phyloP scores from a whole-genome alignment of 2,329 filamentous ascomycete genomes.

The Sarocladium brachiariae region DNA sequence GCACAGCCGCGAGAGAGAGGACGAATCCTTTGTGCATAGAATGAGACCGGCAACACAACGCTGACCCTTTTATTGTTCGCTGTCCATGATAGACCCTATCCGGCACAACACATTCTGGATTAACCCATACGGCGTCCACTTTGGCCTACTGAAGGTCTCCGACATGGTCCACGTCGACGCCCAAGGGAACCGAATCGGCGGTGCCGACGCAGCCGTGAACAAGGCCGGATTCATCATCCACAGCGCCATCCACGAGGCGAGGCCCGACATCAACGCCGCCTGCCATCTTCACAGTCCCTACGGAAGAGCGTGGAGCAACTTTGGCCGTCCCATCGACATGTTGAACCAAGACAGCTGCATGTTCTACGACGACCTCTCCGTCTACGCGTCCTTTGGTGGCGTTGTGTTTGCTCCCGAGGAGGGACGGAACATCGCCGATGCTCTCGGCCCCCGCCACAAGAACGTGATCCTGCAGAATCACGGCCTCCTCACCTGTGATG shows the following conservation, averaged over 20 bases:
- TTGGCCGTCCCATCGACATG: slow-evolving; percentile 60
- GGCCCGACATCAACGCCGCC: slow-evolving; percentile 58
- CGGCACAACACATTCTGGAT: slow-evolving; percentile 31
- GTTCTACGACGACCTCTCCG: slow-evolving; percentile 56
- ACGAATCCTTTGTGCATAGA: too few relatives aligned
- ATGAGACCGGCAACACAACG: too few relatives aligned
- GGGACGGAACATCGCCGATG: slow-evolving; percentile 53
- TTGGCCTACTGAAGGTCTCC: slow-evolving; percentile 54
- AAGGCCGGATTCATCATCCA: slow-evolving; percentile 66
- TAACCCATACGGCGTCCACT: slow-evolving; percentile 58
- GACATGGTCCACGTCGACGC: slow-evolving; percentile 62
- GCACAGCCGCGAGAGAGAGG: too few relatives aligned
- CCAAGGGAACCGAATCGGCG: slow-evolving; percentile 52
- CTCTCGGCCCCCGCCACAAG: slow-evolving; percentile 50
- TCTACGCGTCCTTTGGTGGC: slow-evolving; percentile 51
- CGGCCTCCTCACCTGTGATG: slow-evolving; percentile 61
- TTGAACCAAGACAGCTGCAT: slow-evolving; percentile 59
- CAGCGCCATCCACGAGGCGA: slow-evolving; percentile 54
- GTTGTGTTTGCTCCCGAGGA: slow-evolving; percentile 54
- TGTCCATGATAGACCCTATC: slow-evolving; percentile 26
- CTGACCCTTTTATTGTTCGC: too few relatives aligned
- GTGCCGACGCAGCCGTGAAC: slow-evolving; percentile 44
- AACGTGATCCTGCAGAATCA: slow-evolving; percentile 64
- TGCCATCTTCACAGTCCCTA: slow-evolving; percentile 60
- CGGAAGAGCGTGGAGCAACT: slow-evolving; percentile 61